Conservation (phyloP, 257 asterid genomes). For the Ilex aquifolium region DNA sequence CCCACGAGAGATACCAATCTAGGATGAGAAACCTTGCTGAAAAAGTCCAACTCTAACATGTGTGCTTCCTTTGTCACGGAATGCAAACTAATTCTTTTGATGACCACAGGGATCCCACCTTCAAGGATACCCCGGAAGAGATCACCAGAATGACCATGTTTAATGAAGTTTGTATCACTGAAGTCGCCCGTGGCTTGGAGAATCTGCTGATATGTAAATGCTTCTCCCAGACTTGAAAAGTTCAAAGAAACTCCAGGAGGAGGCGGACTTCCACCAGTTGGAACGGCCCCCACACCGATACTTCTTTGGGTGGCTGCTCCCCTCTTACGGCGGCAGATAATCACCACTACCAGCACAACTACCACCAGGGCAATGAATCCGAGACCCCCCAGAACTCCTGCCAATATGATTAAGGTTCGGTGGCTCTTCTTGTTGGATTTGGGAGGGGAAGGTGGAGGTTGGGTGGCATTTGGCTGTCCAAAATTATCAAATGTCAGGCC, state of each 20-base stretch:
- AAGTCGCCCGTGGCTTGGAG: constrained; percentile 68
- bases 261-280: constrained; percentile 45
- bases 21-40: constrained; percentile 66
- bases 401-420: constrained; percentile 48
- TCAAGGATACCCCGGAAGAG: constrained; percentile 69
- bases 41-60: constrained; percentile 57
- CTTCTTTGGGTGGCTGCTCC: constrained; percentile 45
- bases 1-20: constrained; percentile 85
- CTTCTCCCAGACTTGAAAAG: constrained; percentile 60
- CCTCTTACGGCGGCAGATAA: constrained; percentile 58
- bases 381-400: constrained; percentile 62
- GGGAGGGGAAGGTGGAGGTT: constrained; percentile 41
- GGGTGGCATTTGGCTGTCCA: constrained; percentile 47
- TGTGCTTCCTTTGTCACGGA: constrained; percentile 56
- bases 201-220: constrained; percentile 77
- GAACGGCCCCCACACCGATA: constrained; percentile 62
- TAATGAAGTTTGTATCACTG: constrained; percentile 47
- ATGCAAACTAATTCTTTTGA: constrained; percentile 55
- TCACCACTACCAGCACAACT: constrained; percentile 24
- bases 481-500: constrained; percentile 72
- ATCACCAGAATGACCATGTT: constrained; percentile 85
- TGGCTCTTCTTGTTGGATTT: constrained; percentile 35
- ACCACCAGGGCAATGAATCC: constrained; percentile 46
- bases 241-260: constrained; percentile 44
- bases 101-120: constrained; percentile 63